These are phyloP conservation scores for Colletotrichum truncatum DNA, from an alignment of 2,329 filamentous ascomycete genomes.

Conservation along the genomic window DNA sequence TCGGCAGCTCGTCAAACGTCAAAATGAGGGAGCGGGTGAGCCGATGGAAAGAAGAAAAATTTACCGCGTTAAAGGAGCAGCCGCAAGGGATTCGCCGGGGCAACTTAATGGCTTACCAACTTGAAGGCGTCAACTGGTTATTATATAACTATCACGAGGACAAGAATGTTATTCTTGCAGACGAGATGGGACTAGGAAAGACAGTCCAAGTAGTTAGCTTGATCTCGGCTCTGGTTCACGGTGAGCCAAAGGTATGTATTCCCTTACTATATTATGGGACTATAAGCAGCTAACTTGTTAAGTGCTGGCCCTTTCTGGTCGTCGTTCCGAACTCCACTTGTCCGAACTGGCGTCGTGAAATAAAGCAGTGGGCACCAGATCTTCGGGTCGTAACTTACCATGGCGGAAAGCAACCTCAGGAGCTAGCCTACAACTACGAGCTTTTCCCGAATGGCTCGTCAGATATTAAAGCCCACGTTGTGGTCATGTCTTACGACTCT, in stretches of 20 bases:
- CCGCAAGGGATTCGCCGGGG: conserved; percentile 79
- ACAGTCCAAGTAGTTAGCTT: conserved; percentile 92
- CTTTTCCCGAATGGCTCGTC: conserved; percentile 75
- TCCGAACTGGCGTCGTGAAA: conserved; percentile 96
- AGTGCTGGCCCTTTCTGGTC: conserved; percentile 90
- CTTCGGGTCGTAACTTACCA: conserved; percentile 94
- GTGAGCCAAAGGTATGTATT: conserved; percentile 58
- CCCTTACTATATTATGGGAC: neutral
- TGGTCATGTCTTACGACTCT: conserved; percentile 95
- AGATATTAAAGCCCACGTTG: conserved; percentile 86
- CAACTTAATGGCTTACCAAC: conserved; percentile 90
- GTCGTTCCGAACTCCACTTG: conserved; percentile 96
- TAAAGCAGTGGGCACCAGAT: conserved; percentile 90
- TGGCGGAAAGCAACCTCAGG: conserved; percentile 77
- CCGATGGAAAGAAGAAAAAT: conserved; percentile 72
- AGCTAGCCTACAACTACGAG: conserved; percentile 83
- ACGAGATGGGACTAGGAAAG: conserved; percentile 98
- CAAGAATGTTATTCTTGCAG: conserved; percentile 89
- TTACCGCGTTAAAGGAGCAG: conserved; percentile 76
- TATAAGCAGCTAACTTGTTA: conserved; percentile 26
- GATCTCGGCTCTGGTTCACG: conserved; percentile 76
- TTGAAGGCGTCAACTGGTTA: conserved; percentile 95
- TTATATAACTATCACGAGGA: conserved; percentile 86
- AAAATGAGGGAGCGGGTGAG: conserved; percentile 74
- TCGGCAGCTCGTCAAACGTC: conserved; percentile 63